Percentiles rank a stretch among this genome's conserved stretches.
Evolutionary conservation across 768 basidiomycete species (phyloP).

Genomic region (Serendipita sp.): DNA sequence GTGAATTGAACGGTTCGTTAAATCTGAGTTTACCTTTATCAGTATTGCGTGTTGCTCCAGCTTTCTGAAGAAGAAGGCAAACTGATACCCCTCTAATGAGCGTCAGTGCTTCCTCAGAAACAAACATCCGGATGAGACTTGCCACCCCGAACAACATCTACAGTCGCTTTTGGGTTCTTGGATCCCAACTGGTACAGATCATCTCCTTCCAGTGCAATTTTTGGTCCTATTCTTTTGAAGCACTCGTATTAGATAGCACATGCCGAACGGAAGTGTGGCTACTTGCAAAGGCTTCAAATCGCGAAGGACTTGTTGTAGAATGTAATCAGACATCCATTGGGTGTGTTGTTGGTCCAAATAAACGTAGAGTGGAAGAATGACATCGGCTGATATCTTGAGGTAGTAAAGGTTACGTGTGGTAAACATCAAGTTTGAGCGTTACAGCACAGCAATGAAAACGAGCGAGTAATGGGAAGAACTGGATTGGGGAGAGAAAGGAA

Average conservation of each 20-base stretch:
- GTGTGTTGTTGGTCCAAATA: not conserved
- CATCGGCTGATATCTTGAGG: not conserved
- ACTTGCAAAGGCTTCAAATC: conserved; percentile 5
- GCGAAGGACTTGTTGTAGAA: not conserved
- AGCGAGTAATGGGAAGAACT: no score
- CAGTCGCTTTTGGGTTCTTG: conserved; percentile 3
- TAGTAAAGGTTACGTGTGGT: conserved; percentile 1
- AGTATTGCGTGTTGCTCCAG: not conserved
- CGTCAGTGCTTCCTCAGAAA: not conserved
- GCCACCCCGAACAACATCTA: not conserved
- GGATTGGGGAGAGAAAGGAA: no score
- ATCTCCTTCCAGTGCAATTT: not conserved
- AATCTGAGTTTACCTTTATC: not conserved
- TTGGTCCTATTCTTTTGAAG: not conserved
- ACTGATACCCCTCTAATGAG: not conserved
- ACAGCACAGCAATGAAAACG: no score
- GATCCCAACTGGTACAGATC: not conserved
- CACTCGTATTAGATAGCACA: not conserved
- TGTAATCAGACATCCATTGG: conserved; percentile 1
- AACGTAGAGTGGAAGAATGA: not conserved
- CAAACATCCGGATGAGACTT: not conserved
- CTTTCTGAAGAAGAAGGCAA: not conserved
- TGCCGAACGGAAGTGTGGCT: not conserved
- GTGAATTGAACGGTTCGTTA: no score
- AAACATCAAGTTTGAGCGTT: not conserved